phyloP scores from a whole-genome alignment of 306 rosid species.

The Medicago ruthenica region DNA sequence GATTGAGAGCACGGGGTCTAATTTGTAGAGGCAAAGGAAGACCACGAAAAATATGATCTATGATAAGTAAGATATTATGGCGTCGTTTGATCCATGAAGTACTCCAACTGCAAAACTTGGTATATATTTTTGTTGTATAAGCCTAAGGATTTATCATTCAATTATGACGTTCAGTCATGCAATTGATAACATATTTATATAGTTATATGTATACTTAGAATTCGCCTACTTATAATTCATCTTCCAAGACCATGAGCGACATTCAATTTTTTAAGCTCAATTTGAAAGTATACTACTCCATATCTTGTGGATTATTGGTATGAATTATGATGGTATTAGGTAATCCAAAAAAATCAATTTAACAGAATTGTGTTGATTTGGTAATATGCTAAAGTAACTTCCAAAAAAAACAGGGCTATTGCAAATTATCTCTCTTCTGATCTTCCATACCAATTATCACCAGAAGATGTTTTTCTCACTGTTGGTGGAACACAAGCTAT shows the following conservation, averaged over 20 bases:
- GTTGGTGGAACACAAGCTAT: conserved; percentile 74
- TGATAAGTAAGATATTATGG: neutral
- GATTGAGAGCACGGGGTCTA: neutral
- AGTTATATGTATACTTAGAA: too few species aligned
- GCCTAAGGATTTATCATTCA: too few species aligned
- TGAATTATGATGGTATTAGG: neutral
- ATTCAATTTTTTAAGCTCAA: neutral
- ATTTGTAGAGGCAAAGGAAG: neutral
- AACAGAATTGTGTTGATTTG: neutral
- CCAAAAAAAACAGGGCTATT: conserved; percentile 49
- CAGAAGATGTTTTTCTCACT: conserved; percentile 55
- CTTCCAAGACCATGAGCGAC: neutral
- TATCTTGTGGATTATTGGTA: neutral
- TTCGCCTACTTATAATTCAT: too few species aligned
- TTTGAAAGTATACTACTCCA: neutral
- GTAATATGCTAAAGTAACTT: neutral
- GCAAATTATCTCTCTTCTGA: conserved; percentile 50
- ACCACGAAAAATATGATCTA: neutral
- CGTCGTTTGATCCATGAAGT: neutral
- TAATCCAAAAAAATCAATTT: neutral
- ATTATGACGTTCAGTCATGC: too few species aligned
- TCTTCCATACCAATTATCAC: conserved; percentile 48
- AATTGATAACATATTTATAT: too few species aligned
- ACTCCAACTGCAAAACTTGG: too few species aligned
- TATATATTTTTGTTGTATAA: too few species aligned